Conservation (phyloP, 169 alveolate genomes). For the Perkinsus olseni region DNA sequence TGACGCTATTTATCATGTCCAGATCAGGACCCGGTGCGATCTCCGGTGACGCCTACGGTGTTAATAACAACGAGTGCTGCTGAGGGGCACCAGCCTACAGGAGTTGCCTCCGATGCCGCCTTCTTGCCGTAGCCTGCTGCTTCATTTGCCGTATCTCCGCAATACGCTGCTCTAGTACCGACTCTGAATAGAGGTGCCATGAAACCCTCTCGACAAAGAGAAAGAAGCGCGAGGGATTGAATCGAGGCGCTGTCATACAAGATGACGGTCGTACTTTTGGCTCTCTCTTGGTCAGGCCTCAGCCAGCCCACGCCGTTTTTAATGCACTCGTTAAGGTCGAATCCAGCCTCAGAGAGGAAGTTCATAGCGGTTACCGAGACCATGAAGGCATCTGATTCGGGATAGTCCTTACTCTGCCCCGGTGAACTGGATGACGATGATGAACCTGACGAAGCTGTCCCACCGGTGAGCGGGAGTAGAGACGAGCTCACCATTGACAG, state of each 20-base stretch:
- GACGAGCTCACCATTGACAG: neutral
- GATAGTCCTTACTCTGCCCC: constrained; percentile 41
- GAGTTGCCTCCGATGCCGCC: neutral
- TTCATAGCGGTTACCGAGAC: constrained; percentile 53
- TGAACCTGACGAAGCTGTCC: neutral
- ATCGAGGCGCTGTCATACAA: no score
- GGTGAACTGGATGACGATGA: constrained; percentile 54
- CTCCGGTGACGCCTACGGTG: neutral
- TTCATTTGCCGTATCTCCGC: neutral
- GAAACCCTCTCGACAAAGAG: no score
- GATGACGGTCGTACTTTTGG: neutral
- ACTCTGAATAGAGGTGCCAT: neutral
- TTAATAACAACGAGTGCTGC: neutral
- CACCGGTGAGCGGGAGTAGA: neutral
- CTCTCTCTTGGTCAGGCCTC: constrained; percentile 33
- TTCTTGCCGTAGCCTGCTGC: neutral
- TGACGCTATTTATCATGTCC: neutral
- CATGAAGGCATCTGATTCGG: constrained; percentile 9
- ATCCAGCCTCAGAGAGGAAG: constrained; percentile 57
- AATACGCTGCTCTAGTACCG: neutral
- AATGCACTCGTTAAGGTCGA: constrained; percentile 63
- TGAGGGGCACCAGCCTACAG: neutral
- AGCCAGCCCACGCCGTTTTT: constrained; percentile 56
- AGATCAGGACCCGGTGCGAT: neutral
- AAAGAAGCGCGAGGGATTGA: no score